phyloP scores from a whole-genome alignment of 2,329 filamentous ascomycete genomes.

The Ramularia collo-cygni region DNA sequence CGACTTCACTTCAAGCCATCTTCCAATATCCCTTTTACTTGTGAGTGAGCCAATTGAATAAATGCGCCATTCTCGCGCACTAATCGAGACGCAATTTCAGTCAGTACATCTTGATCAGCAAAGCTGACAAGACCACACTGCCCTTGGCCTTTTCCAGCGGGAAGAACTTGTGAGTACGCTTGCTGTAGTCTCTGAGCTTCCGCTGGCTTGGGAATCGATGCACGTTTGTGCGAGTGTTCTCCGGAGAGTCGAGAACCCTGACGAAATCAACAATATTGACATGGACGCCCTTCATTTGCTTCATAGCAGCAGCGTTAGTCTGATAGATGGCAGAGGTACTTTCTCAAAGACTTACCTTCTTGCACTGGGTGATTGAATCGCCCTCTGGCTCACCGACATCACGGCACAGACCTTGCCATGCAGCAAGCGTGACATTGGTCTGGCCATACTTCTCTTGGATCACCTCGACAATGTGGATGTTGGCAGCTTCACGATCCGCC shows the following conservation, averaged over 20 bases:
- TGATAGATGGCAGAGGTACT: neutral
- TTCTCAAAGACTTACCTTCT: constrained; percentile 11
- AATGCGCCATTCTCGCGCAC: no score
- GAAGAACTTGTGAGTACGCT: constrained; percentile 9
- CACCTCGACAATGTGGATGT: constrained; percentile 3
- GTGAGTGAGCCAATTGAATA: no score
- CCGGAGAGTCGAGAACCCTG: constrained; percentile 3
- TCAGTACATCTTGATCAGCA: constrained; percentile 12
- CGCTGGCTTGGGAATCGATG: constrained; percentile 5
- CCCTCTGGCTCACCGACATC: constrained; percentile 12
- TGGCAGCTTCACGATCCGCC: neutral
- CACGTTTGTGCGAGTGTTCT: constrained; percentile 1
- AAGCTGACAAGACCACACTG: constrained; percentile 9
- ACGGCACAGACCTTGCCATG: constrained; percentile 17
- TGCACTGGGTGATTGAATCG: constrained; percentile 17
- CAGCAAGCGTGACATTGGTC: neutral
- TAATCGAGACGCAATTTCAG: no score
- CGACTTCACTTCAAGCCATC: no score
- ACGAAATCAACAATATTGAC: constrained; percentile 20
- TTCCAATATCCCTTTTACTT: no score
- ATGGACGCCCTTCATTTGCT: constrained; percentile 6
- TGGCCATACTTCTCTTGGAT: constrained; percentile 8
- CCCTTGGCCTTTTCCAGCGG: constrained; percentile 16
- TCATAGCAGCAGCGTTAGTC: neutral
- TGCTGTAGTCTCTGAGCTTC: constrained; percentile 12